Evolutionary conservation across 192 early-diverging fungal genomes (phyloP).

Genomic region (Coemansia sp.): DNA sequence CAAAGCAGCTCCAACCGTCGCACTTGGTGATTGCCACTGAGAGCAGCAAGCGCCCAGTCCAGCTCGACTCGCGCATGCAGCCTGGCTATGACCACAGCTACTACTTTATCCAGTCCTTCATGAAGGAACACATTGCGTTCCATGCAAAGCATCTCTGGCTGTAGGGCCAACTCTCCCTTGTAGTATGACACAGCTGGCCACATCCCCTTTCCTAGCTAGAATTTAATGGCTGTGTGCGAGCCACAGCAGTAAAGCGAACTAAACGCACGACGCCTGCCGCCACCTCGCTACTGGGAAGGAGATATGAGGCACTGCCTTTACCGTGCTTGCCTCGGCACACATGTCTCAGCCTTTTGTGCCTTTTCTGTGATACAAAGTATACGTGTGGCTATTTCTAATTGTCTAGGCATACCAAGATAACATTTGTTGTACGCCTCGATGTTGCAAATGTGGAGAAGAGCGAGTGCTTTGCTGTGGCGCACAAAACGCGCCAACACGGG

Average conservation of each 20-base stretch:
- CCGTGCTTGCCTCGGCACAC: not conserved
- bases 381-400: not conserved
- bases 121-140: constrained; percentile 72
- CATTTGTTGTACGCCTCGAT: not conserved
- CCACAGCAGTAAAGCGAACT: not conserved
- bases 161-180: not conserved
- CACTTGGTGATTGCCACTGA: constrained; percentile 56
- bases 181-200: not conserved
- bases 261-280: not conserved
- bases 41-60: constrained; percentile 34
- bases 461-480: not conserved
- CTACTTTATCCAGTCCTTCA: constrained; percentile 79
- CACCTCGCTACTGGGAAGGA: not conserved
- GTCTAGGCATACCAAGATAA: not conserved
- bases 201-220: not conserved
- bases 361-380: not conserved
- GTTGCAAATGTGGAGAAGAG: not conserved
- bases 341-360: not conserved
- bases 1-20: constrained; percentile 63
- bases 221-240: not conserved
- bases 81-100: constrained; percentile 88
- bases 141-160: constrained; percentile 59
- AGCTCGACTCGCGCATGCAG: constrained; percentile 65
- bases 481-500: not conserved
- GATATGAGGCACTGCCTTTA: not conserved